A percentile compares a stretch with the other conserved stretches of the same genome.
Evolutionary conservation across 2,329 filamentous ascomycete species (phyloP).

Genomic region (Penicillium sclerotigenum): DNA sequence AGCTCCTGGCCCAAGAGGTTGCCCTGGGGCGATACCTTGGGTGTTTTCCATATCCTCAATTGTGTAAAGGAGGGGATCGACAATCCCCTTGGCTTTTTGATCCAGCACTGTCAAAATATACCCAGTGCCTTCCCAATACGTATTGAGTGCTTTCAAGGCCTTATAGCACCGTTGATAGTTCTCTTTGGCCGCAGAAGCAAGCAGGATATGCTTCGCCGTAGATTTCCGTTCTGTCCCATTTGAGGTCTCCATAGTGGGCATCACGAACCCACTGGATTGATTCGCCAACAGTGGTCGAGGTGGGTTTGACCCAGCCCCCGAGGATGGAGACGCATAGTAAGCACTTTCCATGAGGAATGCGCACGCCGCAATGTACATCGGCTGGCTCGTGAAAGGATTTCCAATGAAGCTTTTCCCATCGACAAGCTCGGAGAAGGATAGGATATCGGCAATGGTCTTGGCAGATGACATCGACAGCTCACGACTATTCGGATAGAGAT

Average conservation of each 20-base stretch:
- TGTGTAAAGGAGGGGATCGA: conserved; percentile 66
- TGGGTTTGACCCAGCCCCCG: conserved; percentile 57
- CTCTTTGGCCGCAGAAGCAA: conserved; percentile 77
- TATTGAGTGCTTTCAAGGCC: conserved; percentile 73
- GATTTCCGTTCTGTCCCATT: conserved; percentile 31
- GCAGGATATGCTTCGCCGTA: conserved; percentile 65
- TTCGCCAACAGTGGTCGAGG: conserved; percentile 30
- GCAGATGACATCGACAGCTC: conserved; percentile 83
- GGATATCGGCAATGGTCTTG: conserved; percentile 85
- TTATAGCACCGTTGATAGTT: conserved; percentile 88
- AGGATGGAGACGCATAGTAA: conserved; percentile 64
- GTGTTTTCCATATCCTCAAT: conserved; percentile 75
- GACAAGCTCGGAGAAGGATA: conserved; percentile 80
- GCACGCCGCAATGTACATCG: conserved; percentile 87
- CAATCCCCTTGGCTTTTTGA: conserved; percentile 82
- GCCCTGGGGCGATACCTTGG: conserved; percentile 53
- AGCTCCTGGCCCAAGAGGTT: conserved; percentile 50
- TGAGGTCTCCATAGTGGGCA: conserved; percentile 32
- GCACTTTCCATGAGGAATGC: conserved; percentile 83
- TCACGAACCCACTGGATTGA: conserved; percentile 36
- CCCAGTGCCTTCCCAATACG: conserved; percentile 80
- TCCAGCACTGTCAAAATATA: conserved; percentile 85
- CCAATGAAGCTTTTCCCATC: conserved; percentile 82
- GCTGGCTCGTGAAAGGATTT: conserved; percentile 85
- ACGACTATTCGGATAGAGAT: conserved; percentile 74